These are phyloP conservation scores for Bacidia rubella DNA, from an alignment of 495 filamentous ascomycete species.

Conservation along the genomic window DNA sequence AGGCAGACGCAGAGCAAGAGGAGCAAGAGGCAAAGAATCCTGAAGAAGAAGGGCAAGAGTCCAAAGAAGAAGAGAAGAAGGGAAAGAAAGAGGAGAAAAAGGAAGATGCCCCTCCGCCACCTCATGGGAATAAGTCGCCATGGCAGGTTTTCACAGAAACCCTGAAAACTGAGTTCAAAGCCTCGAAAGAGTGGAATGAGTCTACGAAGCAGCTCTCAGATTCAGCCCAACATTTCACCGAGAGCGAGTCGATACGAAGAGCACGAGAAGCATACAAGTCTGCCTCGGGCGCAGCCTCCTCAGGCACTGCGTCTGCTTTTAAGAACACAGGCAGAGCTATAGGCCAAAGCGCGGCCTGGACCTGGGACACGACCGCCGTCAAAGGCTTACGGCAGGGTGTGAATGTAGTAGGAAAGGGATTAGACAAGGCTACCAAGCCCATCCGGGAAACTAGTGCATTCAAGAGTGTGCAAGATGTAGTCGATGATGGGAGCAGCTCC, in stretches of 20 bases:
- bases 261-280: constrained; percentile 75
- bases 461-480: constrained; percentile 74
- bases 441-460: constrained; percentile 88
- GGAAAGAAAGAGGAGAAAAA: constrained; percentile 55
- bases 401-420: constrained; percentile 63
- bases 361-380: constrained; percentile 88
- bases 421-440: constrained; percentile 88
- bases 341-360: constrained; percentile 84
- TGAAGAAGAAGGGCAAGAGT: constrained; percentile 34
- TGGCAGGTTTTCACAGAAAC: constrained; percentile 98
- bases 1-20: background rate
- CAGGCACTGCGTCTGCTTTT: constrained; percentile 60
- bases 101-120: constrained; percentile 68
- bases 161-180: constrained; percentile 80
- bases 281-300: constrained; percentile 61
- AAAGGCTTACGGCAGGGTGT: constrained; percentile 85
- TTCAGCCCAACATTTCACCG: constrained; percentile 78
- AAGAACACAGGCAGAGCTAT: constrained; percentile 76
- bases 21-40: constrained; percentile 31
- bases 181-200: constrained; percentile 98
- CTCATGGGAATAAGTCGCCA: constrained; percentile 92
- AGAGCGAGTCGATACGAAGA: constrained; percentile 80
- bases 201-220: constrained; percentile 87
- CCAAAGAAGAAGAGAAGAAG: constrained; percentile 37
- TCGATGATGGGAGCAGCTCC: constrained; percentile 93